Conservation (phyloP, 306 rosid species). For the Carpinus viminea region DNA sequence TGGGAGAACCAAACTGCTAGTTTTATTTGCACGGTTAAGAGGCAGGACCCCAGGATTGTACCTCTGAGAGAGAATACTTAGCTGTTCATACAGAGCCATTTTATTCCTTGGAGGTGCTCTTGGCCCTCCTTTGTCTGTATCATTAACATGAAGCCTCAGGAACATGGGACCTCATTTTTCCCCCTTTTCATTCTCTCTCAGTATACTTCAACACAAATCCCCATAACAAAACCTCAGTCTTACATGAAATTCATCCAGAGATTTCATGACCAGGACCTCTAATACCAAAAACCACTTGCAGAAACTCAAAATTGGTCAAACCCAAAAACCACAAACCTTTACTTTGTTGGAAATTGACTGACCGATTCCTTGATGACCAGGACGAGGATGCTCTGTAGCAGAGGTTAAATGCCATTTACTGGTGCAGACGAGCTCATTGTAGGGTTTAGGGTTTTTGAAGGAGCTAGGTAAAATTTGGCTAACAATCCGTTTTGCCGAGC, state of each 20-base stretch:
- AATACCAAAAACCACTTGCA: conserved; percentile 24
- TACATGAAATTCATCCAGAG: conserved; percentile 15
- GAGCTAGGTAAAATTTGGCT: too few relatives aligned
- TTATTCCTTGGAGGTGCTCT: conserved; percentile 99
- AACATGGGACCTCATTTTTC: conserved; percentile 88
- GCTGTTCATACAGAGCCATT: conserved; percentile 97
- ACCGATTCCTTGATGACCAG: too few relatives aligned
- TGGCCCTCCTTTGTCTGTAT: conserved; percentile 92
- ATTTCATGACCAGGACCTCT: conserved; percentile 15
- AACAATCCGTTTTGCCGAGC: too few relatives aligned
- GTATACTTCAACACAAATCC: conserved; percentile 25
- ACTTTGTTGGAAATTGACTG: too few relatives aligned
- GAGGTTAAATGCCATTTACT: too few relatives aligned
- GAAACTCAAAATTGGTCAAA: conserved; percentile 2
- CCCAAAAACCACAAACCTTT: too few relatives aligned
- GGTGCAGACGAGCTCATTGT: too few relatives aligned
- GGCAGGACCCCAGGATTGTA: conserved; percentile 46
- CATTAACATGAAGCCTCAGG: conserved; percentile 92
- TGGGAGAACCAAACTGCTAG: conserved; percentile 37
- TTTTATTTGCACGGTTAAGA: conserved; percentile 37
- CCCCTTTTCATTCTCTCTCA: conserved; percentile 64
- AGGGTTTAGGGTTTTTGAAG: too few relatives aligned
- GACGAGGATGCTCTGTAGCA: too few relatives aligned
- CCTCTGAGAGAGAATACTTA: conserved; percentile 83
- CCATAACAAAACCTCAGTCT: background rate